Base-by-base conservation (phyloP, 108 stramenopile species). In the Discostella pseudostelligera region DNA sequence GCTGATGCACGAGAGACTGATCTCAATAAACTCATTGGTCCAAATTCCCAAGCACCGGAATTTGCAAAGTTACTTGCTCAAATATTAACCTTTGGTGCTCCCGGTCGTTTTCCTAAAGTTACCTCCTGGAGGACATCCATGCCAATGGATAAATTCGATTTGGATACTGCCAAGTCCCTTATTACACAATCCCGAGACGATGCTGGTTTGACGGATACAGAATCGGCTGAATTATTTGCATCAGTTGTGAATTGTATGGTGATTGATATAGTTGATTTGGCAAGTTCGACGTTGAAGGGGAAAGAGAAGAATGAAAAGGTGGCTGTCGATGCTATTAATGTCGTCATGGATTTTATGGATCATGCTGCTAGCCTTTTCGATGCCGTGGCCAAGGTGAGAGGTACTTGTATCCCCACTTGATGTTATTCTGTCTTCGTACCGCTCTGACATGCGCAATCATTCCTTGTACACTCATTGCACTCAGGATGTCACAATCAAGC, bases 191-290 rank as follows among this genome's bases (percentile, higher is more conserved):
- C 81, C 2, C 62, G 70, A 36, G 54, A 24, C 14, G 68, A 74
- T 8, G 73, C 80, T 0, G 86, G 74, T 17, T 58, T 91, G 11
- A 69, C 83, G 0, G 79, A 87, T n/a, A 83, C 83, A 54, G 65
- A 84, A 44, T 81, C 87, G 24, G 89, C 88, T 21, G 90, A 95
- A 75, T 65, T 83, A 13, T 95, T 95, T 72, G 93, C 90, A 12
- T 82, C 83, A 36, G 88, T 95, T 25, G 88, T 92, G 21, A 90
- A 95, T 57, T 92, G 90, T 69, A 90, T 95, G 90, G 71, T 95
- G 22, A 90, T 95, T 49, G 89, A 92, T 49, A 92, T 95, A 46
- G 72, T 95, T 24, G 93, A 95, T 64, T 72, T 92, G 9, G 93
- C 93, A 43, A 87, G 86, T 25, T 69, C 84, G n/a, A 79, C 90